Base-by-base conservation (phyloP, 345 rosid genomes). In the Lumnitzera racemosa region DNA sequence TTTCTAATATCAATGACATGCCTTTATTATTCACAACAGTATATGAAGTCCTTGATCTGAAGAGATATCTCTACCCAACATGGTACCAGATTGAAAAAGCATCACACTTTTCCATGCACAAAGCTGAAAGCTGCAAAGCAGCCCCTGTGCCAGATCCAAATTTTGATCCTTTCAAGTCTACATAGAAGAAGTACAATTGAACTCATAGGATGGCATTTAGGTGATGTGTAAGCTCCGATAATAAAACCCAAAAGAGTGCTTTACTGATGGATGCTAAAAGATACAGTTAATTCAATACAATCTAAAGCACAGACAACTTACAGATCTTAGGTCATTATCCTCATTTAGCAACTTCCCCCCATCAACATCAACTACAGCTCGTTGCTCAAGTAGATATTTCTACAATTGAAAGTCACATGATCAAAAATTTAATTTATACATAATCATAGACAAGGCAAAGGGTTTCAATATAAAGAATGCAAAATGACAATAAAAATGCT, bases 371-470 rank as follows among this genome's bases (percentile, higher is more conserved):
- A 89, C 68, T 62, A 87, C 81, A 24, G 98, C 98, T 46, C 85
- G 82, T 78, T 89, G 87, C 81, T 91, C 98, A 24, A 91, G 92
- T 74, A 91, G 95, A 77, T 89, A 89, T 69, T 80, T 87, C 98
- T 89, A 66, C 46, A 56, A 71, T 50, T 66, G 61, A 43, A 71
- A 76, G 57, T 24, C 17, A 52, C 11, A 52, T 20, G 27, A 53
- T 57, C 13, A 29, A 46, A 25, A 31, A 47, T 43, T n/a, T 58
- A 25, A 50, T 17, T 56, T 27, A 41, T 51, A 65, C 48, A 64
- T 47, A 29, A 53, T 31, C 43, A 36, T 36, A 36, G 43, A 36
- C 10, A 1, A 43, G 49, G 47, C 41, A 57, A 57, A 57, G 60
- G 52, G 43, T 36, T 36, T 3, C 43, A 36, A 36, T 36, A 5